Conservation (phyloP, 768 basidiomycete genomes). For the Agrocybe praecox region DNA sequence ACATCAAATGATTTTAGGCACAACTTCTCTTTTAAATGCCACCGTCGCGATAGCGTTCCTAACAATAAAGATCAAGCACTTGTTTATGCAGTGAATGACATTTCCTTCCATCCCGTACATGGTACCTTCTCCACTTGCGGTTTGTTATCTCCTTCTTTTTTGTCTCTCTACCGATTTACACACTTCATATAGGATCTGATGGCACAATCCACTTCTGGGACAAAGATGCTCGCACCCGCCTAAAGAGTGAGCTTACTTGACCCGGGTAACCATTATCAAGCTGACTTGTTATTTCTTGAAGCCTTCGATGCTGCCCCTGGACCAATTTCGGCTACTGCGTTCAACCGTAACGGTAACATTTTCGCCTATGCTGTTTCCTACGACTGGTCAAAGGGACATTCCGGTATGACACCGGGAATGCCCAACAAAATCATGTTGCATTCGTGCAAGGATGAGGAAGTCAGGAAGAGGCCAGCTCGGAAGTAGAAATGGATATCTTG, state of each 20-base stretch:
- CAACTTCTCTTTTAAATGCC: constrained; percentile 91
- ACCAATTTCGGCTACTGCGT: constrained; percentile 79
- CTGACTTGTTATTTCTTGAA: constrained; percentile 22
- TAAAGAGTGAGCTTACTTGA: constrained; percentile 68
- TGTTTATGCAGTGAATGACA: constrained; percentile 85
- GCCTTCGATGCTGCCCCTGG: constrained; percentile 76
- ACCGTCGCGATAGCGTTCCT: constrained; percentile 60
- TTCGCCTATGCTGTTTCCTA: constrained; percentile 94
- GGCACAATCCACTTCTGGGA: constrained; percentile 95
- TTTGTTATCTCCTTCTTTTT: constrained; percentile 24
- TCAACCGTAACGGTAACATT: constrained; percentile 87
- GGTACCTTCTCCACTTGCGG: constrained; percentile 88
- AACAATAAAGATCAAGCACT: constrained; percentile 65
- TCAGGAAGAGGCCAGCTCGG: constrained; percentile 60
- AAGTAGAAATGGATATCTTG: constrained; percentile 28
- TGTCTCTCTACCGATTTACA: background rate
- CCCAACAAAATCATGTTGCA: constrained; percentile 86
- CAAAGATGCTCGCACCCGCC: constrained; percentile 87
- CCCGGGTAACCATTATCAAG: background rate
- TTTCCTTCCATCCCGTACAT: constrained; percentile 82
- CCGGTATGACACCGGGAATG: constrained; percentile 71
- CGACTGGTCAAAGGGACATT: constrained; percentile 93
- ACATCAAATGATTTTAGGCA: constrained; percentile 38
- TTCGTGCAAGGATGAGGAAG: constrained; percentile 86
- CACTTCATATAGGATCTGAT: constrained; percentile 58